Base-by-base conservation (phyloP, 2,329 filamentous ascomycete species). In the Scedosporium apiospermum region DNA sequence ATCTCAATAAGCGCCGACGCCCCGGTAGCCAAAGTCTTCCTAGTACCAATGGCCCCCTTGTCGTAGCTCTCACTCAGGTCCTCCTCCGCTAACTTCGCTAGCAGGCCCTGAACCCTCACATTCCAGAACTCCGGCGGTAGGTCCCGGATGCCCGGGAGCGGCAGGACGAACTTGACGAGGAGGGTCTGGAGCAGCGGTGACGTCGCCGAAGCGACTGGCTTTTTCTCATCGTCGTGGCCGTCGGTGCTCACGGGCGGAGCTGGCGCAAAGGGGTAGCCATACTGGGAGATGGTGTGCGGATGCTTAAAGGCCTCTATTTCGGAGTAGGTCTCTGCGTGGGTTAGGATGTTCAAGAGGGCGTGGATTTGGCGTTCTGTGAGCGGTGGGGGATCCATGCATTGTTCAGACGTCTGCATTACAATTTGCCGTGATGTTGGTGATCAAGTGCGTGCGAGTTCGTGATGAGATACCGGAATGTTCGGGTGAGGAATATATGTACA, bases 1-100 rank as follows among this genome's bases (percentile, higher is more conserved):
- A 87, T 85, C 73, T 92, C 90, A 62, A 90, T 78, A 63, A 93
- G 73, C 6, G 85, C 83, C 42, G 88, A 88, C 9, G 86, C 80
- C 0, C 87, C 89, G 6, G 90, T 91, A 0, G 89, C 84, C 58
- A 93, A 74, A 21, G 88, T 89, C 75, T 91, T 92, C 60, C 90
- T 80, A 64, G 87, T 86, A 0, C 90, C 90, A 66, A 93, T 75
- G 0, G 85, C 80, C 14, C 88, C 89, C 73, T 91, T 91, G 71
- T 93, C 90, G 69, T 92, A 93, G 71, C 88, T 91, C 72, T 93
- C 90, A 1, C 88, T 91, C 38, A 93, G 76, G 60, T 90, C 85
- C 1, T 85, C 88, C 38, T 86, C 81, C 7, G 81, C 86, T 62
- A 93, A 76, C 68, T 84, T 80, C 67, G 77, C 75, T 67, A 90